A percentile compares a stretch with the other conserved stretches of the same genome.
These are phyloP conservation scores for Brassica balearica DNA, from an alignment of 441 rosid genomes.

Conservation along the genomic window DNA sequence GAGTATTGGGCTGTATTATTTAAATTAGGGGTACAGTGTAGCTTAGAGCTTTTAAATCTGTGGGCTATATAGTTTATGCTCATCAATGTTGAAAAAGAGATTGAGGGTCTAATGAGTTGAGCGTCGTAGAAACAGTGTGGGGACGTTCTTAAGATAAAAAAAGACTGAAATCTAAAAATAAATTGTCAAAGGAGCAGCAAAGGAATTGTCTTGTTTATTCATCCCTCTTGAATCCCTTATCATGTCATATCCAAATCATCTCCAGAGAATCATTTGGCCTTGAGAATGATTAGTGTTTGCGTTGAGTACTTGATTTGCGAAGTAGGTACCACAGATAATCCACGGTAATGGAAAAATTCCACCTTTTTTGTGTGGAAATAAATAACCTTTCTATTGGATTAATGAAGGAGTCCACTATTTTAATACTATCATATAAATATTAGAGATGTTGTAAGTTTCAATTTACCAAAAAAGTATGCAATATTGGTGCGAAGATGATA, in stretches of 20 bases:
- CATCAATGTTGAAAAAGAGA: too few relatives aligned
- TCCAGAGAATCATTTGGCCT: too few relatives aligned
- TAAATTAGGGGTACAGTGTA: not conserved
- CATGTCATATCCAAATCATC: too few relatives aligned
- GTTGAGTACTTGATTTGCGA: too few relatives aligned
- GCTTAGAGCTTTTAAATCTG: conserved; percentile 3
- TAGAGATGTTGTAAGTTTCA: not conserved
- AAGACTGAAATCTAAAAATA: too few relatives aligned
- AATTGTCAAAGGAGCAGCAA: too few relatives aligned
- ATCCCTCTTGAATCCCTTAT: too few relatives aligned
- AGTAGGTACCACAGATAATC: too few relatives aligned
- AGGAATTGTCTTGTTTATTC: too few relatives aligned
- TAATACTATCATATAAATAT: not conserved
- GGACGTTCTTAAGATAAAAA: not conserved
- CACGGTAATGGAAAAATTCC: too few relatives aligned
- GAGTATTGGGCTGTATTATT: not conserved
- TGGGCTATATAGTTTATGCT: not conserved
- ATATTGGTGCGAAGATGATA: not conserved
- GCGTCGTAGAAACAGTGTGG: conserved; percentile 25
- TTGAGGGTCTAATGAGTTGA: not conserved
- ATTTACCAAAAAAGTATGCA: not conserved
- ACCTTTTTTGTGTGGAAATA: too few relatives aligned
- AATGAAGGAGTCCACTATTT: not conserved
- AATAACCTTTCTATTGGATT: not conserved
- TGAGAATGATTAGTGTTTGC: too few relatives aligned